A percentile compares a stretch with the other conserved stretches of the same genome.
These are phyloP conservation scores for Eucalyptus pauciflora DNA, from an alignment of 345 rosid genomes.

Conservation along the genomic window DNA sequence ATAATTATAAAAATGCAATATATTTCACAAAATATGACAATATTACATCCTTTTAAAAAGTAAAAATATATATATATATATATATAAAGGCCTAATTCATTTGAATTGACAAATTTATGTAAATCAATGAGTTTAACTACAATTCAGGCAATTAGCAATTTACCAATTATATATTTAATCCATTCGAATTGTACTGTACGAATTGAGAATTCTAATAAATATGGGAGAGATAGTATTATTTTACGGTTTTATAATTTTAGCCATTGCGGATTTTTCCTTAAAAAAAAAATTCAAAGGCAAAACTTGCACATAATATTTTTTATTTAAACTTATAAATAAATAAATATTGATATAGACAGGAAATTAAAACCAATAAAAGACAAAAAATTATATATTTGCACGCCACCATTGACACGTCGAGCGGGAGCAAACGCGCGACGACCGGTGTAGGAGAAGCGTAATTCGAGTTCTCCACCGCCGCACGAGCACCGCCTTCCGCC, in stretches of 20 bases:
- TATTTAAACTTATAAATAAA: not conserved
- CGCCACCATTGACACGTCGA: not conserved
- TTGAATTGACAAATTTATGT: not conserved
- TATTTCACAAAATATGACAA: not conserved
- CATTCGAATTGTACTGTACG: accelerated
- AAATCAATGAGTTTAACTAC: not conserved
- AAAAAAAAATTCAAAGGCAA: not conserved
- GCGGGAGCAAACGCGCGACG: not conserved
- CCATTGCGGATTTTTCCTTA: not conserved
- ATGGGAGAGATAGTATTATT: not conserved
- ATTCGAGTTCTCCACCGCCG: not conserved
- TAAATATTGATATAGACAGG: not conserved
- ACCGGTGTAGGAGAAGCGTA: not conserved
- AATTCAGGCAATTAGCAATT: not conserved
- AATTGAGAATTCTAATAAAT: not conserved
- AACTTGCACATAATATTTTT: not conserved
- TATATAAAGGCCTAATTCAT: not conserved
- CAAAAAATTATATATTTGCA: not conserved
- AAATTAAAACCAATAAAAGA: not conserved
- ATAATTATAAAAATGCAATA: not conserved
- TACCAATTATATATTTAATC: not conserved
- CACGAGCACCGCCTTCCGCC: not conserved
- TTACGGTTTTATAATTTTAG: not conserved
- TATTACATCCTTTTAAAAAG: not conserved
- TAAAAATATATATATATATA: not conserved